Conservation (phyloP, 768 basidiomycete species). For the Boletus vinaceobasis region DNA sequence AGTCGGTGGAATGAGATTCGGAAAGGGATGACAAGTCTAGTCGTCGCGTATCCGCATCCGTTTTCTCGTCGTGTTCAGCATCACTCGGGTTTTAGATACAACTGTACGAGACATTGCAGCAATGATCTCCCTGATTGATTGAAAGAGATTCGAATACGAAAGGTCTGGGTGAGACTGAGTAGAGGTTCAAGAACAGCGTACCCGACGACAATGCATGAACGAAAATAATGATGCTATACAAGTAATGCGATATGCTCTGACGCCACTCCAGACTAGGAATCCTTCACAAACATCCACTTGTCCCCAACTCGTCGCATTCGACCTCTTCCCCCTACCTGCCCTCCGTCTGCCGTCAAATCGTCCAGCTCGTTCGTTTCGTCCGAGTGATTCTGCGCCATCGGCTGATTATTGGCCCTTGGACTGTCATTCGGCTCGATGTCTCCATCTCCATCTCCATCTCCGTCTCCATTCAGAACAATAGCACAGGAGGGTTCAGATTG, state of each 20-base stretch:
- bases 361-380: neutral
- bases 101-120: too few relatives aligned
- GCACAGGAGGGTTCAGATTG: constrained; percentile 48
- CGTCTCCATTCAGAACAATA: constrained; percentile 50
- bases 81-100: too few relatives aligned
- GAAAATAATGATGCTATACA: constrained; percentile 18
- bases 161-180: too few relatives aligned
- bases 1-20: neutral
- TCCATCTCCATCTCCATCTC: neutral
- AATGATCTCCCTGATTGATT: too few relatives aligned
- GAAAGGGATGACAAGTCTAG: too few relatives aligned
- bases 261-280: constrained; percentile 13
- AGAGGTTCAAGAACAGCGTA: neutral
- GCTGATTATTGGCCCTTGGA: neutral
- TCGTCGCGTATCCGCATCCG: too few relatives aligned
- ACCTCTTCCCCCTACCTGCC: constrained; percentile 37
- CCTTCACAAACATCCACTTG: constrained; percentile 68
- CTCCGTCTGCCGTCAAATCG: neutral
- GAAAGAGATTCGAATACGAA: too few relatives aligned
- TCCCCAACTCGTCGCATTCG: constrained; percentile 70
- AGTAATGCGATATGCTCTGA: constrained; percentile 19
- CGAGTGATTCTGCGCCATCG: neutral
- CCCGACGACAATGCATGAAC: neutral
- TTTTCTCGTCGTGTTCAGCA: too few relatives aligned
- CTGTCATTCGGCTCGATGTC: constrained; percentile 28